Percentiles rank a stretch among this genome's conserved stretches.
These are phyloP conservation scores for Naganishia kalamii DNA, from an alignment of 768 basidiomycete species.

Conservation along the genomic window DNA sequence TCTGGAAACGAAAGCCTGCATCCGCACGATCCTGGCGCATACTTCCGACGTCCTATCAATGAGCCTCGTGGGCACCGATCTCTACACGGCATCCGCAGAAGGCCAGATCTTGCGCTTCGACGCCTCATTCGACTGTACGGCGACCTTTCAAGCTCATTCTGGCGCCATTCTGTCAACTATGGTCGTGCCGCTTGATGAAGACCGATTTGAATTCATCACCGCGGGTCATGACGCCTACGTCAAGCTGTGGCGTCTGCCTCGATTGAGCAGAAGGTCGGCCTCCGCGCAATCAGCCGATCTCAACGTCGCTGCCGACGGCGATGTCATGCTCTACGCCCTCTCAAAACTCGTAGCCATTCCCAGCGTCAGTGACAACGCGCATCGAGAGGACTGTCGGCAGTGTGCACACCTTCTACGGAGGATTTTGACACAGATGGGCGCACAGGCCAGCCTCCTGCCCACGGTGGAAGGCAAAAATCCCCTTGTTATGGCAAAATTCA, in stretches of 20 bases:
- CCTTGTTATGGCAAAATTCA: slow-evolving; percentile 80
- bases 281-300: slow-evolving; percentile 42
- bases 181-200: slow-evolving; percentile 49
- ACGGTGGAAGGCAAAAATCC: slow-evolving; percentile 74
- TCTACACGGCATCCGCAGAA: slow-evolving; percentile 55
- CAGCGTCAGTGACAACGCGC: slow-evolving; percentile 65
- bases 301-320: slow-evolving; percentile 48
- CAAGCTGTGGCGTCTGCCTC: slow-evolving; percentile 53
- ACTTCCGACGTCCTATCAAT: slow-evolving; percentile 79
- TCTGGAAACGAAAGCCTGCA: slow-evolving; percentile 76
- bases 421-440: slow-evolving; percentile 79
- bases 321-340: slow-evolving; percentile 70
- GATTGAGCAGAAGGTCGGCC: not conserved
- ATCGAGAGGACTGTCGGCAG: slow-evolving; percentile 77
- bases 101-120: slow-evolving; percentile 76
- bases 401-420: slow-evolving; percentile 88
- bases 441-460: slow-evolving; percentile 68
- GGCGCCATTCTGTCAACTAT: slow-evolving; percentile 78
- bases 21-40: slow-evolving; percentile 78
- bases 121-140: slow-evolving; percentile 73
- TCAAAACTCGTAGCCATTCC: slow-evolving; percentile 80
- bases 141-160: slow-evolving; percentile 72
- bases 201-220: slow-evolving; percentile 56
- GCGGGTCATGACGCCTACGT: slow-evolving; percentile 80
- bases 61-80: slow-evolving; percentile 58